phyloP scores from a whole-genome alignment of 441 rosid genomes.

The Pelargonium citronellum region DNA sequence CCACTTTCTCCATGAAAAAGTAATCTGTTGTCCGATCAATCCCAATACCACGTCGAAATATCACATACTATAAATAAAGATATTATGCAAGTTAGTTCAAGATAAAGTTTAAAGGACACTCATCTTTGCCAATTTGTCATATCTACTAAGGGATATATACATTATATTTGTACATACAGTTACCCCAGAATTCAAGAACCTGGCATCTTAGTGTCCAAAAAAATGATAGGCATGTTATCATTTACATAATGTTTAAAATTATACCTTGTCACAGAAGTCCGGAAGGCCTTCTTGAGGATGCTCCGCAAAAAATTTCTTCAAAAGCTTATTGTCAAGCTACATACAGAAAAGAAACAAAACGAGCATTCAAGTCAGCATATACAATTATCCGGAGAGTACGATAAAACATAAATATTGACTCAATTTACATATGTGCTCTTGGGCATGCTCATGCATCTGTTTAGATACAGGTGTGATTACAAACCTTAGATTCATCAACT shows the following conservation, averaged over 20 bases:
- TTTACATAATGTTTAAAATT: neutral
- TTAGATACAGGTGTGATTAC: neutral
- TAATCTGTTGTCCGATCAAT: conserved; percentile 62
- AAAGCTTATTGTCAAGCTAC: conserved; percentile 64
- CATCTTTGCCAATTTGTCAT: neutral
- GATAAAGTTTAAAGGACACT: neutral
- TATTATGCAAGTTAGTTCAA: neutral
- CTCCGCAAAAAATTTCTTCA: conserved; percentile 46
- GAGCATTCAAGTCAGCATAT: conserved; percentile 5
- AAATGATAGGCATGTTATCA: neutral
- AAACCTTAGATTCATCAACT: conserved; percentile 68
- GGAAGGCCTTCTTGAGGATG: conserved; percentile 60
- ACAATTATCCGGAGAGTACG: neutral
- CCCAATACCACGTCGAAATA: conserved; percentile 82
- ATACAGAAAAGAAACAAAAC: conserved; percentile 16
- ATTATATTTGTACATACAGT: neutral
- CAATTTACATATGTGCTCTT: neutral
- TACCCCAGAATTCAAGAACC: neutral
- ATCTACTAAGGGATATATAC: neutral
- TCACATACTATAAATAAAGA: conserved; percentile 37
- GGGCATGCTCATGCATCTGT: neutral
- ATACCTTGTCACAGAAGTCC: conserved; percentile 61
- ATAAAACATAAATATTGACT: neutral
- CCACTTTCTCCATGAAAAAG: conserved; percentile 48
- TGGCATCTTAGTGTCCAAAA: neutral